phyloP scores from a whole-genome alignment of 495 filamentous ascomycete species.

The Viridothelium virens region DNA sequence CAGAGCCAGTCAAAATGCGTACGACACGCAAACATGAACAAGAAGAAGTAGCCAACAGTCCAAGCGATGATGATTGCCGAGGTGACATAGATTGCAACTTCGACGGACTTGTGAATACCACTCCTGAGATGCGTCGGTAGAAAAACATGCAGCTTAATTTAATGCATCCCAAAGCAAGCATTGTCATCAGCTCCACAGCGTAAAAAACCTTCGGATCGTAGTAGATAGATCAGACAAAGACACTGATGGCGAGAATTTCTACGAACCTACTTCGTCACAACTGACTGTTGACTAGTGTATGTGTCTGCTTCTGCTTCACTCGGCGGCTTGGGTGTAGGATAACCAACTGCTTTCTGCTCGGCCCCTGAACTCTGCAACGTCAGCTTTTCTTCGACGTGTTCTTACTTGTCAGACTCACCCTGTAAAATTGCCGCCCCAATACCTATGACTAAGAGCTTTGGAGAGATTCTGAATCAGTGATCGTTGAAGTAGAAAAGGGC shows the following conservation, averaged over 20 bases:
- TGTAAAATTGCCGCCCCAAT: neutral
- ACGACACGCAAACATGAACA: slow-evolving; percentile 4
- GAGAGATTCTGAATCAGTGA: neutral
- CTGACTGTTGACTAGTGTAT: neutral
- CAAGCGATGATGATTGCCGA: slow-evolving; percentile 3
- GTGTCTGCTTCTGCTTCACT: neutral
- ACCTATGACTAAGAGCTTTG: neutral
- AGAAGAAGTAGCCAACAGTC: slow-evolving; percentile 5
- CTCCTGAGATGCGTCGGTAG: slow-evolving; percentile 5
- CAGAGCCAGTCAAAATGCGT: slow-evolving; percentile 10
- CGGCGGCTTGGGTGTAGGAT: neutral
- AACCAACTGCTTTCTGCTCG: neutral
- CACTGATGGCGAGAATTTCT: neutral
- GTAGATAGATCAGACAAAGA: neutral
- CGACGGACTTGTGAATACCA: neutral
- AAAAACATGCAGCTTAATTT: neutral
- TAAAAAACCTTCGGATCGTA: neutral
- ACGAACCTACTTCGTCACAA: neutral
- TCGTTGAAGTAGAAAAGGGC: neutral
- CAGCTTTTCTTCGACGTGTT: neutral
- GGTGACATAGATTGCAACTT: neutral
- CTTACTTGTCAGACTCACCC: neutral
- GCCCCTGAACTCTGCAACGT: neutral
- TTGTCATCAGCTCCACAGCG: neutral
- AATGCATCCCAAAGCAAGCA: neutral